Conservation (phyloP, 768 basidiomycete genomes). For the Melanogaster broomeanus region DNA sequence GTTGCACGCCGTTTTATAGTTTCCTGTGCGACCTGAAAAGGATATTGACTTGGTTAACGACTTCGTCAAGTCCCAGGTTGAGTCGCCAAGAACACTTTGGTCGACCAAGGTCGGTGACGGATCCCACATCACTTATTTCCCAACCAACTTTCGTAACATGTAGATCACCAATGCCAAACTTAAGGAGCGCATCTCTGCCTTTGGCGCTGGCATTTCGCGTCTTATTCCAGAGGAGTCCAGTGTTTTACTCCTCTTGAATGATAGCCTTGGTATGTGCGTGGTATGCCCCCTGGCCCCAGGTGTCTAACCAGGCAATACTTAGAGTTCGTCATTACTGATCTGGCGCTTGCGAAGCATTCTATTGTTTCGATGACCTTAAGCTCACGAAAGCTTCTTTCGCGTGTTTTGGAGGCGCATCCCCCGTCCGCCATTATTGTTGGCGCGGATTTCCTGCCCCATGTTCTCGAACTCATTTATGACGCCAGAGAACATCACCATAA, state of each 20-base stretch:
- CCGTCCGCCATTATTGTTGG: conserved; percentile 77
- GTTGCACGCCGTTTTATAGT: conserved; percentile 43
- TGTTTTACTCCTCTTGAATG: conserved; percentile 78
- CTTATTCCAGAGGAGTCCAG: conserved; percentile 59
- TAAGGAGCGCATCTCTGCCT: conserved; percentile 66
- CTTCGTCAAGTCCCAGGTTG: conserved; percentile 64
- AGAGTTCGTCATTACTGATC: conserved; percentile 82
- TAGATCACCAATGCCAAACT: conserved; percentile 77
- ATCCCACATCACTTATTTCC: not conserved
- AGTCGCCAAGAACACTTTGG: conserved; percentile 76
- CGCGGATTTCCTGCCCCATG: conserved; percentile 60
- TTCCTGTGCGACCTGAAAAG: conserved; percentile 71
- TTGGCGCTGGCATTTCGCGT: conserved; percentile 72
- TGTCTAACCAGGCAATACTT: conserved; percentile 1
- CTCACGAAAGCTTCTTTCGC: conserved; percentile 60
- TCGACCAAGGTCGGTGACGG: conserved; percentile 58
- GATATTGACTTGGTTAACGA: conserved; percentile 69
- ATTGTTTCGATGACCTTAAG: conserved; percentile 68
- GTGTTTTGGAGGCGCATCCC: conserved; percentile 62
- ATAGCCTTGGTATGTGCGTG: conserved; percentile 60
- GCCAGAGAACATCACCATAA: conserved; percentile 51
- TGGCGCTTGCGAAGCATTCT: conserved; percentile 72
- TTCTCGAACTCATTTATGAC: conserved; percentile 75
- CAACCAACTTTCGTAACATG: not conserved
- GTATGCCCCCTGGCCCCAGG: not conserved